These are phyloP conservation scores for Aspergillus novofumigatus DNA, from an alignment of 2,329 filamentous ascomycete genomes.

Conservation along the genomic window DNA sequence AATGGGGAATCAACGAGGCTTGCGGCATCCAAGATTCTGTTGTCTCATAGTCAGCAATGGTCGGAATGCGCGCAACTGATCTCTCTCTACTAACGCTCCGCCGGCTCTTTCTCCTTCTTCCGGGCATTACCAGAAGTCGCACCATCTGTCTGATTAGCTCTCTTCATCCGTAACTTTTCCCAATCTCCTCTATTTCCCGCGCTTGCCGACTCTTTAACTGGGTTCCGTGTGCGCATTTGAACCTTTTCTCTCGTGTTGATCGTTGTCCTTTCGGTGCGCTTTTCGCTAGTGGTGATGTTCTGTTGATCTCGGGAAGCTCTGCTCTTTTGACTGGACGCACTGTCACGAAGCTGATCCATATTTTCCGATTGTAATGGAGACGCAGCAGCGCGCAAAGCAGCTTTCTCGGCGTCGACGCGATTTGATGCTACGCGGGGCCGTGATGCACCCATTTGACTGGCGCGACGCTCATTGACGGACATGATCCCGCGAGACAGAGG, in stretches of 20 bases:
- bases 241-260: slow-evolving; percentile 62
- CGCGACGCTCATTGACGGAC: slow-evolving; percentile 39
- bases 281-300: slow-evolving; percentile 32
- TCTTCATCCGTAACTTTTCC: slow-evolving; percentile 31
- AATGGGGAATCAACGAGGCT: slow-evolving; percentile 67
- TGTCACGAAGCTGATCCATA: slow-evolving; percentile 30
- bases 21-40: slow-evolving; percentile 69
- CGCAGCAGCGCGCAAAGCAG: slow-evolving; percentile 22
- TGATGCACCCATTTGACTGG: slow-evolving; percentile 34
- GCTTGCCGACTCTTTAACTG: slow-evolving; percentile 42
- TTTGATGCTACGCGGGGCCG: slow-evolving; percentile 39
- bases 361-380: slow-evolving; percentile 29
- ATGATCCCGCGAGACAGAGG: slow-evolving; percentile 28
- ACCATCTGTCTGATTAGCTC: slow-evolving; percentile 19
- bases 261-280: slow-evolving; percentile 40
- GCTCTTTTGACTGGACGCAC: slow-evolving; percentile 28
- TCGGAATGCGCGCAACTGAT: neutral
- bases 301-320: slow-evolving; percentile 30
- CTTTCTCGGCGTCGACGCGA: slow-evolving; percentile 34
- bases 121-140: slow-evolving; percentile 20
- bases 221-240: slow-evolving; percentile 57
- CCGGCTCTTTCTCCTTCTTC: slow-evolving; percentile 31
- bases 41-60: slow-evolving; percentile 15
- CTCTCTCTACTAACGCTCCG: slow-evolving; percentile 25
- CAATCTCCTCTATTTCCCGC: slow-evolving; percentile 31